Percentiles rank a stretch among this genome's conserved stretches.
Evolutionary conservation across 805 yeast species (phyloP).

Genomic region (Zygosaccharomyces rouxii): DNA sequence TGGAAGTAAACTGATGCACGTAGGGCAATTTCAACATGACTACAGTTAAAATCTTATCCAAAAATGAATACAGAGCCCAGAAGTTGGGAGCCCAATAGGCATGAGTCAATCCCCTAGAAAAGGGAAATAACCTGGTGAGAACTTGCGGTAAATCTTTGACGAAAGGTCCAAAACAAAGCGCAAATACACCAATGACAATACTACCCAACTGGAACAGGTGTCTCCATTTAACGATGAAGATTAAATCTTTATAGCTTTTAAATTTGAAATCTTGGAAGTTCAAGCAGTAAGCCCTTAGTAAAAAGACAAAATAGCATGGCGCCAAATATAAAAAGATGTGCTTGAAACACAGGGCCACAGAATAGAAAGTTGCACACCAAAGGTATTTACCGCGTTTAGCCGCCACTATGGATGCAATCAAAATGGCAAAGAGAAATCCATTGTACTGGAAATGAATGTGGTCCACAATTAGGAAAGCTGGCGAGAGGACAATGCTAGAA

Average conservation of each 20-base stretch:
- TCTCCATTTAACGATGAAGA: conserved; percentile 46
- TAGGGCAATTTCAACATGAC: conserved; percentile 37
- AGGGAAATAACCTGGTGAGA: conserved; percentile 75
- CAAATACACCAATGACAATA: conserved; percentile 58
- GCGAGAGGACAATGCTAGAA: conserved; percentile 76
- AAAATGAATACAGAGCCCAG: conserved; percentile 90
- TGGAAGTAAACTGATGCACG: conserved; percentile 40
- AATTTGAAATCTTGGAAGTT: conserved; percentile 37
- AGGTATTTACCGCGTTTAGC: conserved; percentile 58
- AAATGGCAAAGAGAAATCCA: conserved; percentile 84
- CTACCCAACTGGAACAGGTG: conserved; percentile 58
- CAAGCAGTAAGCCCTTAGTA: conserved; percentile 68
- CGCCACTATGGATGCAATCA: conserved; percentile 67
- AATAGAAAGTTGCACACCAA: conserved; percentile 63
- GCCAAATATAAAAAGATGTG: conserved; percentile 91
- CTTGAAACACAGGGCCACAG: conserved; percentile 81
- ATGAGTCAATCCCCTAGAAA: conserved; percentile 91
- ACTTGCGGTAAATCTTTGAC: conserved; percentile 61
- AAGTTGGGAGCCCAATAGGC: conserved; percentile 99
- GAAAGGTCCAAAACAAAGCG: conserved; percentile 77
- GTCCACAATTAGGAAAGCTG: conserved; percentile 86
- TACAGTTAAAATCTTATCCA: conserved; percentile 64
- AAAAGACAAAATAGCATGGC: conserved; percentile 83
- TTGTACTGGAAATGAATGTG: conserved; percentile 97
- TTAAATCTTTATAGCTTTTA: conserved; percentile 33